Evolutionary conservation across 768 basidiomycete species (phyloP).

Genomic region (Nidula microcarpa): DNA sequence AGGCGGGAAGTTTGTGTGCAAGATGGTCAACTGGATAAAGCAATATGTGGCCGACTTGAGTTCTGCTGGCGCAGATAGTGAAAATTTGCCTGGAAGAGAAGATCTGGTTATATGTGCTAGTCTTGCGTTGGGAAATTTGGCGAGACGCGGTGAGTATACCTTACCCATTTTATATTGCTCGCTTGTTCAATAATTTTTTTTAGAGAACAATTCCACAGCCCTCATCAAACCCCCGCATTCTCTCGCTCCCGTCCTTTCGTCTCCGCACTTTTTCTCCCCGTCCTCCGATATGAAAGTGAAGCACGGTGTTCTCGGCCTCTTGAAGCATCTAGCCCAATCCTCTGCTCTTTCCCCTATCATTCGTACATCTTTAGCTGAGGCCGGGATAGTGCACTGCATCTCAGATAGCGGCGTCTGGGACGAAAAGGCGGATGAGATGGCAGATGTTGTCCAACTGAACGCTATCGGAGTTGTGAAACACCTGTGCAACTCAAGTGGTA

Average conservation of each 20-base stretch:
- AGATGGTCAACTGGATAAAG: slow-evolving; percentile 76
- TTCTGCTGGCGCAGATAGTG: slow-evolving; percentile 9
- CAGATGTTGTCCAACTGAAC: slow-evolving; percentile 81
- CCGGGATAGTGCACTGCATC: slow-evolving; percentile 61
- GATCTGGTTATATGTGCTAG: slow-evolving; percentile 84
- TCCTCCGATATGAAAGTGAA: slow-evolving; percentile 76
- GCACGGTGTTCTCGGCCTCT: slow-evolving; percentile 82
- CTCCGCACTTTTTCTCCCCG: slow-evolving; percentile 49
- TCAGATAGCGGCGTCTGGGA: slow-evolving; percentile 66
- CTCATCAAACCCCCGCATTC: slow-evolving; percentile 65
- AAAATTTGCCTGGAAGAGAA: slow-evolving; percentile 40
- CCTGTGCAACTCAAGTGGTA: slow-evolving; percentile 75
- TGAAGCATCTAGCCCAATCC: slow-evolving; percentile 82
- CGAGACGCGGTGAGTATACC: slow-evolving; percentile 57
- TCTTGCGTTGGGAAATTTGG: slow-evolving; percentile 79
- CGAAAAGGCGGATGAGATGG: slow-evolving; percentile 70
- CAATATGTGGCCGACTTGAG: slow-evolving; percentile 42
- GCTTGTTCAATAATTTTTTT: slow-evolving; percentile 3
- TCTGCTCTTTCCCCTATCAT: slow-evolving; percentile 56
- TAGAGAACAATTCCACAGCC: slow-evolving; percentile 57
- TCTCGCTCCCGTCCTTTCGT: slow-evolving; percentile 59
- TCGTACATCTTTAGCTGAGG: slow-evolving; percentile 54
- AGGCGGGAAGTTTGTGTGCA: slow-evolving; percentile 69
- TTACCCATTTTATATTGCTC: neutral
- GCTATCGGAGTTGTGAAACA: slow-evolving; percentile 90